Evolutionary conservation across 192 early-diverging fungal species (phyloP).

Genomic region (Gamsiella multidivaricata): DNA sequence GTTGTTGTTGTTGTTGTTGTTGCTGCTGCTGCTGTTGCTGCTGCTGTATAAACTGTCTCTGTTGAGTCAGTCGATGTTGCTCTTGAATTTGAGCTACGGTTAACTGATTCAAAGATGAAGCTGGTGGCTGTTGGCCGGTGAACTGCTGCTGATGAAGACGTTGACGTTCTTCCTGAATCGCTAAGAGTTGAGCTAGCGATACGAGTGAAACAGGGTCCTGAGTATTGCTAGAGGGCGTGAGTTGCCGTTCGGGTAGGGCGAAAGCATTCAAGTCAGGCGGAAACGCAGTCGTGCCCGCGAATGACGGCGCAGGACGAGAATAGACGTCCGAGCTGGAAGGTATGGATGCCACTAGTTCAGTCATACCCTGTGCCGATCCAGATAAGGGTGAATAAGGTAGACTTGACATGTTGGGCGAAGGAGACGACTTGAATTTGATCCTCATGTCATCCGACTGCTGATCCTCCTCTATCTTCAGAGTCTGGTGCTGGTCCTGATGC

Average conservation of each 20-base stretch:
- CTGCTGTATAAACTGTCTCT: conserved; percentile 31
- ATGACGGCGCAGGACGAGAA: conserved; percentile 8
- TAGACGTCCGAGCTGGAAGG: neutral
- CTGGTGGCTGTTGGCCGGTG: neutral
- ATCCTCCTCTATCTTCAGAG: neutral
- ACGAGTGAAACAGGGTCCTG: conserved; percentile 7
- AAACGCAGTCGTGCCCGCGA: neutral
- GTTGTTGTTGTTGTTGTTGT: conserved; percentile 32
- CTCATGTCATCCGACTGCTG: conserved; percentile 9
- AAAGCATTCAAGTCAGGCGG: conserved; percentile 11
- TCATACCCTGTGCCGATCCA: neutral
- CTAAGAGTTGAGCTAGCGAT: conserved; percentile 29
- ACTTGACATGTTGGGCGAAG: conserved; percentile 24
- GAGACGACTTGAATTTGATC: conserved; percentile 14
- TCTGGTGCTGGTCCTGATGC: neutral
- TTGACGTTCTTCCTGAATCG: conserved; percentile 34
- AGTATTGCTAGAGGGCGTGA: neutral
- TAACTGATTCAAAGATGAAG: conserved; percentile 22
- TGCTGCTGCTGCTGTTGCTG: conserved; percentile 30
- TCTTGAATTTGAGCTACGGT: conserved; percentile 44
- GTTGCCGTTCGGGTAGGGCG: neutral
- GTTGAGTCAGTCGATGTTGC: conserved; percentile 38
- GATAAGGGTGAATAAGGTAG: neutral
- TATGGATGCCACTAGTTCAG: neutral
- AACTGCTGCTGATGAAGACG: conserved; percentile 26